A percentile compares a stretch with the other conserved stretches of the same genome.
phyloP scores from a whole-genome alignment of 2,329 filamentous ascomycete genomes.

The Allantophomopsis lycopodina region DNA sequence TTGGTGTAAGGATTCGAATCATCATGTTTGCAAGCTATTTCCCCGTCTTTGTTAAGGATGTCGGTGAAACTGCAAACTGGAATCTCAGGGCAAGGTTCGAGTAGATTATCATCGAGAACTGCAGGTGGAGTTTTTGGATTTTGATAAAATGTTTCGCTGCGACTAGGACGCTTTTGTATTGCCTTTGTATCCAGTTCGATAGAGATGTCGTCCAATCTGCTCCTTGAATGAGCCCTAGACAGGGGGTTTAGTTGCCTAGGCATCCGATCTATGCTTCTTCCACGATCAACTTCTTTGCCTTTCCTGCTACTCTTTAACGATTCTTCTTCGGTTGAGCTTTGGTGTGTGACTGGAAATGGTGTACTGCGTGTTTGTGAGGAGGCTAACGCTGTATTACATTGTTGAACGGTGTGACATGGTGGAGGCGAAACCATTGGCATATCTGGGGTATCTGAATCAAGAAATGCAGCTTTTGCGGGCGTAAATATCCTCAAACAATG shows the following conservation, averaged over 20 bases:
- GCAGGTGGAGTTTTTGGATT: constrained; percentile 13
- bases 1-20: background rate
- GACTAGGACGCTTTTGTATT: constrained; percentile 10
- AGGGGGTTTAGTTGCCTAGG: constrained; percentile 12
- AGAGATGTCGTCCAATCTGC: constrained; percentile 6
- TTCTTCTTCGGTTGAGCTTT: background rate
- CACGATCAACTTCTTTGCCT: constrained; percentile 9
- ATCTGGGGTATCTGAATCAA: too few species aligned
- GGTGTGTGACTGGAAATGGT: background rate
- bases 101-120: constrained; percentile 14
- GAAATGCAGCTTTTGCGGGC: too few species aligned
- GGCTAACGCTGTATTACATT: too few species aligned
- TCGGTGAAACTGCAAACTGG: constrained; percentile 11
- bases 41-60: constrained; percentile 2
- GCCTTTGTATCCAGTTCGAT: constrained; percentile 13
- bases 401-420: too few species aligned
- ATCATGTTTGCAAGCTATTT: constrained; percentile 43
- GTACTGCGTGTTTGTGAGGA: too few species aligned
- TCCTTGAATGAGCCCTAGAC: constrained; percentile 11
- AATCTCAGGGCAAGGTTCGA: constrained; percentile 15
- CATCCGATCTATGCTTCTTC: constrained; percentile 8
- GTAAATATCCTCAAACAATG: too few species aligned
- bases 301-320: constrained; percentile 4
- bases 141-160: constrained; percentile 15
- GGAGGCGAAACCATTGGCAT: too few species aligned